Conservation (phyloP, 768 basidiomycete species). For the Lepiota subincarnata region DNA sequence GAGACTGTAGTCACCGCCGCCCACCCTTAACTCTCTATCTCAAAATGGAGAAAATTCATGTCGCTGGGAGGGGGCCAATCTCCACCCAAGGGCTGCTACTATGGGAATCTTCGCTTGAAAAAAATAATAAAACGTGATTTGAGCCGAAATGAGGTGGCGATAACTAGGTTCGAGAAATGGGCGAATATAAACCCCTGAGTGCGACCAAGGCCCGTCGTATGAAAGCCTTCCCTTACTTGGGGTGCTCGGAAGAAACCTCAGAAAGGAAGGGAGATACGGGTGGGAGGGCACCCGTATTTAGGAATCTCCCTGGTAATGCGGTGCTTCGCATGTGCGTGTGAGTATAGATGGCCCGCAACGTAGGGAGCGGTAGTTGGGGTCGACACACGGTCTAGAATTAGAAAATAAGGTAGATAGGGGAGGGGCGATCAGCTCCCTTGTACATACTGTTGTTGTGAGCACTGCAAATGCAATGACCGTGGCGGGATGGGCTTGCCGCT, state of each 20-base stretch:
- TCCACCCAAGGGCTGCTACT: background rate
- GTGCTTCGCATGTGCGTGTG: conserved; percentile 8
- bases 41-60: background rate
- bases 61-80: background rate
- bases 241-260: background rate
- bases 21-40: no score
- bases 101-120: conserved; percentile 5
- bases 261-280: background rate
- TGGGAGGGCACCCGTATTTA: no score
- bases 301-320: background rate
- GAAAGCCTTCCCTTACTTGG: conserved; percentile 5
- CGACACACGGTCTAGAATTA: no score
- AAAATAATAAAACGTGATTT: background rate
- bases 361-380: no score
- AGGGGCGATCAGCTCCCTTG: no score
- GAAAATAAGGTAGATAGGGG: no score
- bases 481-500: no score
- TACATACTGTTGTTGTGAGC: no score
- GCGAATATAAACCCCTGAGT: background rate
- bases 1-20: no score
- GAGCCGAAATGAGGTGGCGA: background rate
- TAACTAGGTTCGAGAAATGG: background rate
- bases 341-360: no score
- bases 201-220: background rate
- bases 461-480: no score